Evolutionary conservation across 2,329 filamentous ascomycete genomes (phyloP).

Genomic region (Akanthomyces uredinophilus): DNA sequence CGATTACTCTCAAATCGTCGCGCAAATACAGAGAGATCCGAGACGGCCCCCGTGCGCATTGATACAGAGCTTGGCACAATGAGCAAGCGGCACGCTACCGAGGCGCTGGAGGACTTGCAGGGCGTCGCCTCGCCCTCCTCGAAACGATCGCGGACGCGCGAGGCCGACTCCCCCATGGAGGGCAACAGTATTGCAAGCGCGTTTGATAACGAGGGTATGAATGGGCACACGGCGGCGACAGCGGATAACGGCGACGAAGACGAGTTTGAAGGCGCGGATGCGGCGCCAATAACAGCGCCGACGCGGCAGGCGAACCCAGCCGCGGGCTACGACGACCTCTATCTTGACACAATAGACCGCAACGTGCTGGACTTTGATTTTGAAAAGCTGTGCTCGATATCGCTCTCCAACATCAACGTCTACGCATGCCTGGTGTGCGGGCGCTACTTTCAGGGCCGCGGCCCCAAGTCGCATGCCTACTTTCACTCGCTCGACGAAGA

Average conservation of each 20-base stretch:
- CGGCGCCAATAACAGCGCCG: conserved; percentile 36
- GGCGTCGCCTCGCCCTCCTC: conserved; percentile 53
- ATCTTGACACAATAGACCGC: conserved; percentile 94
- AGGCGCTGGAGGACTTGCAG: conserved; percentile 53
- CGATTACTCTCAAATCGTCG: not conserved
- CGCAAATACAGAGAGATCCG: not conserved
- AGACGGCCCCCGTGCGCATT: not conserved
- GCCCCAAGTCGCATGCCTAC: conserved; percentile 92
- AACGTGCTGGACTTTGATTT: conserved; percentile 96
- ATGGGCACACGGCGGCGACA: conserved; percentile 22
- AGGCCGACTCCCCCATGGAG: conserved; percentile 35
- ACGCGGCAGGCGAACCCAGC: conserved; percentile 71
- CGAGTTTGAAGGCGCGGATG: conserved; percentile 37
- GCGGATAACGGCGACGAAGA: conserved; percentile 28
- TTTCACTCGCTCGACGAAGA: conserved; percentile 93
- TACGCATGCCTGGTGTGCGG: conserved; percentile 97
- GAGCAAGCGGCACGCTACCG: conserved; percentile 56
- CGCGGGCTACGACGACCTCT: conserved; percentile 89
- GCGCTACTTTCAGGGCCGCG: conserved; percentile 94
- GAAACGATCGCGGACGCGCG: conserved; percentile 52
- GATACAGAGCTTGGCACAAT: conserved; percentile 20
- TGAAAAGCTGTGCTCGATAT: conserved; percentile 95
- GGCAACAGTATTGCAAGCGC: conserved; percentile 27
- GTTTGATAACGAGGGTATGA: conserved; percentile 26
- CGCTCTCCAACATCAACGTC: conserved; percentile 95